phyloP scores from a whole-genome alignment of 495 filamentous ascomycete species.

The Amorphotheca resinae region DNA sequence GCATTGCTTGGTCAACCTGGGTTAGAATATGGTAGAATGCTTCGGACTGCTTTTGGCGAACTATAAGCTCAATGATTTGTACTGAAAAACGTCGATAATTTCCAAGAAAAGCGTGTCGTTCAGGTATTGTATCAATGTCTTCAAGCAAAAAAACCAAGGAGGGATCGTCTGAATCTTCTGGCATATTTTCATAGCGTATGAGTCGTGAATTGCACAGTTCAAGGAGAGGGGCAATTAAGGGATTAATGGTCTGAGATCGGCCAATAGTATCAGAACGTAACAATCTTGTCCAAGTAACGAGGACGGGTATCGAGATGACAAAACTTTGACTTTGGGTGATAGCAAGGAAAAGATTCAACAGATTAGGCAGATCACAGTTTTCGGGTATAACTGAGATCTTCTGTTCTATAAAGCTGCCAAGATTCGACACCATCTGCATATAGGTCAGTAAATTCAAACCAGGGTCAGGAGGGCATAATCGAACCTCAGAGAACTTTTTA shows the following conservation, averaged over 20 bases:
- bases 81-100: constrained; percentile 89
- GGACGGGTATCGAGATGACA: constrained; percentile 77
- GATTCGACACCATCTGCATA: constrained; percentile 62
- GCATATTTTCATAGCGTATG: constrained; percentile 73
- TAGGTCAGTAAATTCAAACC: constrained; percentile 16
- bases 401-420: constrained; percentile 73
- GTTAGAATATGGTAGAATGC: constrained; percentile 75
- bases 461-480: background rate
- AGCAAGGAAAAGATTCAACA: constrained; percentile 65
- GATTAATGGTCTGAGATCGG: constrained; percentile 51
- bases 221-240: constrained; percentile 60
- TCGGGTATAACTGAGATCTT: constrained; percentile 48
- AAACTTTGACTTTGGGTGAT: constrained; percentile 79
- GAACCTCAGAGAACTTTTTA: constrained; percentile 87
- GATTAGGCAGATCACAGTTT: constrained; percentile 55
- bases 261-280: constrained; percentile 52
- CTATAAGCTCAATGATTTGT: constrained; percentile 72
- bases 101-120: constrained; percentile 91
- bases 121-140: constrained; percentile 89
- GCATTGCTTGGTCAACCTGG: constrained; percentile 59
- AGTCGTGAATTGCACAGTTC: constrained; percentile 67
- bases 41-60: constrained; percentile 65
- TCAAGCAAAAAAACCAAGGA: constrained; percentile 73
- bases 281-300: constrained; percentile 82
- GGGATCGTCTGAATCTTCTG: constrained; percentile 66